phyloP scores from a whole-genome alignment of 768 basidiomycete species.

The Tulasnella sp. region DNA sequence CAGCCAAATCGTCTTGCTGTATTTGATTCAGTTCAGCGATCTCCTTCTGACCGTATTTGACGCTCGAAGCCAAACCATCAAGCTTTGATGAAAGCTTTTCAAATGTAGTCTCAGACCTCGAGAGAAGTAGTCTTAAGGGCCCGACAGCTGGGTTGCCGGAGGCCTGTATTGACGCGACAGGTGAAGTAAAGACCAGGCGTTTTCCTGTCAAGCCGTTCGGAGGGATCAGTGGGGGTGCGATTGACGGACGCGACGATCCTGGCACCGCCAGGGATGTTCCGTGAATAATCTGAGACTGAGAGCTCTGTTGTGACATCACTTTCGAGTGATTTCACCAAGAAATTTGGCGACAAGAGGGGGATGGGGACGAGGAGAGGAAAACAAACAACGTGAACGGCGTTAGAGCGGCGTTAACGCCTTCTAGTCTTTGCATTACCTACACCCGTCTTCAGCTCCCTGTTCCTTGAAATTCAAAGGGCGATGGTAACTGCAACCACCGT shows the following conservation, averaged over 20 bases:
- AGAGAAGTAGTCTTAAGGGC: not conserved
- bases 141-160: not conserved
- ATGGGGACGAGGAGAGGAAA: not conserved
- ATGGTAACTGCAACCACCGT: not conserved
- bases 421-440: not conserved
- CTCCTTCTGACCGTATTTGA: constrained; percentile 7
- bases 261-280: not conserved
- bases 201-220: not conserved
- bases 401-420: not conserved
- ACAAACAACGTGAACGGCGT: not conserved
- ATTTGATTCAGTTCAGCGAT: not conserved
- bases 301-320: not conserved
- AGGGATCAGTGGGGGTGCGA: not conserved
- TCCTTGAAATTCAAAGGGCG: not conserved
- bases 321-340: not conserved
- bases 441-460: not conserved
- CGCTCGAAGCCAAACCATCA: not conserved
- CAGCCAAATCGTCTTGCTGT: constrained; percentile 1
- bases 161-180: not conserved
- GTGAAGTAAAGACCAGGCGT: not conserved
- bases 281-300: not conserved
- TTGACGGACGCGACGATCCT: not conserved
- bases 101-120: constrained; percentile 4
- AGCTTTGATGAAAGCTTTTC: not conserved
- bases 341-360: not conserved